These are phyloP conservation scores for Beta macrorhiza DNA, from an alignment of 179 eudicot species.

Conservation along the genomic window DNA sequence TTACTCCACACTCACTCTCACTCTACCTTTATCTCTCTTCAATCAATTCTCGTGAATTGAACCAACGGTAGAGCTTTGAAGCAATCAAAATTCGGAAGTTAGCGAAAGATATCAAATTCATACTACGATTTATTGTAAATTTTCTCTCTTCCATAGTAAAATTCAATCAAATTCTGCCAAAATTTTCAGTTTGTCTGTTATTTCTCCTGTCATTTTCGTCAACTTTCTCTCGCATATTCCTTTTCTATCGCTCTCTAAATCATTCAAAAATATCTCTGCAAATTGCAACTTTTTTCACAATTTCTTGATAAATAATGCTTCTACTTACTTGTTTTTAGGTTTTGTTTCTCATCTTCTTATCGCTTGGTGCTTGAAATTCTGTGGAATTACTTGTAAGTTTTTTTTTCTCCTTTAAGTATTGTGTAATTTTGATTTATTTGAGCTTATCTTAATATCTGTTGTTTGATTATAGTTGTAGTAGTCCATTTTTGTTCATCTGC, in stretches of 20 bases:
- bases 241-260: constrained; percentile 17
- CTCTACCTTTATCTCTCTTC: constrained; percentile 11
- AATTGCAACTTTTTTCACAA: neutral
- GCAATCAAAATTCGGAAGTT: neutral
- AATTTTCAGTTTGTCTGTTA: constrained; percentile 9
- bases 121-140: neutral
- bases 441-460: neutral
- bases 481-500: neutral
- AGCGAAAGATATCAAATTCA: neutral
- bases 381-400: neutral
- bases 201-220: constrained; percentile 10
- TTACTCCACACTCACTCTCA: constrained; percentile 2
- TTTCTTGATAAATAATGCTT: neutral
- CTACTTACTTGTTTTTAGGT: neutral
- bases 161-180: constrained; percentile 5
- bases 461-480: neutral
- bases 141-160: neutral
- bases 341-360: neutral
- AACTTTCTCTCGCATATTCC: constrained; percentile 13
- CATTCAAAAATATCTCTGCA: constrained; percentile 25
- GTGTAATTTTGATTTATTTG: neutral
- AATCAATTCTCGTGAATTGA: constrained; percentile 14
- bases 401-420: neutral
- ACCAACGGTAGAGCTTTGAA: constrained; percentile 1
- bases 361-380: neutral